Evolutionary conservation across 768 basidiomycete genomes (phyloP).

Genomic region (Scleroderma citrinum): DNA sequence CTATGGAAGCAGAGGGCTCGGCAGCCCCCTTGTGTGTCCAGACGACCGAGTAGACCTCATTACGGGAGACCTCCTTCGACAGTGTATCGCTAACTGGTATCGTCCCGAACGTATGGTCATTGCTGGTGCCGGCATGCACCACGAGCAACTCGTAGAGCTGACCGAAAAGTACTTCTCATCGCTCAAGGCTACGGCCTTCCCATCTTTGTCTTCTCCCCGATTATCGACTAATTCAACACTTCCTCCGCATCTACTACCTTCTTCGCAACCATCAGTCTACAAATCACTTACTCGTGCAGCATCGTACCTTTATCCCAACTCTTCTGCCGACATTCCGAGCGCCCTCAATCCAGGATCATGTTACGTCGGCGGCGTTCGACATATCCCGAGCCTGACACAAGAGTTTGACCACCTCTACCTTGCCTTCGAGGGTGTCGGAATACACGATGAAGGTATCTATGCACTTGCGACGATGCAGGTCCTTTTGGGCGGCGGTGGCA

Average conservation of each 20-base stretch:
- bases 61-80: slow-evolving; percentile 52
- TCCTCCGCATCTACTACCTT: slow-evolving; percentile 54
- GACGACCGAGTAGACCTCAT: slow-evolving; percentile 73
- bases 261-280: slow-evolving; percentile 46
- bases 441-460: slow-evolving; percentile 90
- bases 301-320: slow-evolving; percentile 56
- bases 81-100: slow-evolving; percentile 78
- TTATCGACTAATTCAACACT: slow-evolving; percentile 29
- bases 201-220: slow-evolving; percentile 19
- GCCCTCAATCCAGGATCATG: slow-evolving; percentile 33
- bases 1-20: slow-evolving; percentile 69
- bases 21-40: slow-evolving; percentile 88
- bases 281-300: slow-evolving; percentile 75
- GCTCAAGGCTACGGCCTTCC: slow-evolving; percentile 36
- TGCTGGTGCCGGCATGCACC: slow-evolving; percentile 88
- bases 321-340: slow-evolving; percentile 9
- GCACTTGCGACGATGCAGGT: slow-evolving; percentile 92
- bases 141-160: slow-evolving; percentile 83
- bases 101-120: slow-evolving; percentile 92
- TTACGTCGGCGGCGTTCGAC: slow-evolving; percentile 84
- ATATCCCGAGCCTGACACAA: slow-evolving; percentile 50
- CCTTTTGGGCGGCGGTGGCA: slow-evolving; percentile 90
- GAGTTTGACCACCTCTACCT: slow-evolving; percentile 94
- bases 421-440: slow-evolving; percentile 86
- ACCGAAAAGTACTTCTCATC: slow-evolving; percentile 80